Evolutionary conservation across 2,329 filamentous ascomycete genomes (phyloP).

Genomic region (Tolypocladium paradoxum): DNA sequence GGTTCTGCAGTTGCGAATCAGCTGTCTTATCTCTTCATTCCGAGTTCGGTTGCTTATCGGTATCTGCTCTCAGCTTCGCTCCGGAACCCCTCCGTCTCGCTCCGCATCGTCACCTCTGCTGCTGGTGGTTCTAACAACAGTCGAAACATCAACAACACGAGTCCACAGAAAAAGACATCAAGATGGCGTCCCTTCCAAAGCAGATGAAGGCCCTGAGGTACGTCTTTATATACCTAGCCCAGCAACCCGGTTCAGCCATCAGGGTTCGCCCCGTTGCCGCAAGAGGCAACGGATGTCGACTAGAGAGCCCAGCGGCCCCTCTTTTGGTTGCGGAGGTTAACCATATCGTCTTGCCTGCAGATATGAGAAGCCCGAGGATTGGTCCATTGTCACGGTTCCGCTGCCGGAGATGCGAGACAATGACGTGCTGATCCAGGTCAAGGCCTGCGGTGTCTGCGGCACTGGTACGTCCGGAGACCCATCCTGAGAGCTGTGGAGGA

Average conservation of each 20-base stretch:
- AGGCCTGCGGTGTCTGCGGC: conserved; percentile 54
- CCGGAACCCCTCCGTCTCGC: not conserved
- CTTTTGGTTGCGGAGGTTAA: not conserved
- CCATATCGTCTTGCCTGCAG: conserved; percentile 12
- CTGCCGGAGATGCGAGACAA: conserved; percentile 49
- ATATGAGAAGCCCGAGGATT: conserved; percentile 53
- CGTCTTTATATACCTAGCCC: conserved; percentile 12
- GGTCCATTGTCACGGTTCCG: conserved; percentile 49
- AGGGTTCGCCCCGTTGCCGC: conserved; percentile 6
- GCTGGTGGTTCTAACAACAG: not conserved
- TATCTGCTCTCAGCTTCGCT: not conserved
- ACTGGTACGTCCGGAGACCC: conserved; percentile 31
- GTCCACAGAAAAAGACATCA: not conserved
- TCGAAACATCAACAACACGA: not conserved
- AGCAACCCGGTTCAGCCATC: conserved; percentile 8
- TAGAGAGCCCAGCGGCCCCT: not conserved
- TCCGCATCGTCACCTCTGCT: not conserved
- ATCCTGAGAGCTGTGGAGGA: not conserved
- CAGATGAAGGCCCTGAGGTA: conserved; percentile 54
- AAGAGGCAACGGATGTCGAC: not conserved
- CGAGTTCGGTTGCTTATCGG: not conserved
- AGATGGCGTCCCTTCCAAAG: conserved; percentile 33
- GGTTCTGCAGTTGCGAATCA: not conserved
- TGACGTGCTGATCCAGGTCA: conserved; percentile 55
- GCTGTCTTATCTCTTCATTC: not conserved